Conservation (phyloP, 495 filamentous ascomycete genomes). For the Chaetomium tenue region DNA sequence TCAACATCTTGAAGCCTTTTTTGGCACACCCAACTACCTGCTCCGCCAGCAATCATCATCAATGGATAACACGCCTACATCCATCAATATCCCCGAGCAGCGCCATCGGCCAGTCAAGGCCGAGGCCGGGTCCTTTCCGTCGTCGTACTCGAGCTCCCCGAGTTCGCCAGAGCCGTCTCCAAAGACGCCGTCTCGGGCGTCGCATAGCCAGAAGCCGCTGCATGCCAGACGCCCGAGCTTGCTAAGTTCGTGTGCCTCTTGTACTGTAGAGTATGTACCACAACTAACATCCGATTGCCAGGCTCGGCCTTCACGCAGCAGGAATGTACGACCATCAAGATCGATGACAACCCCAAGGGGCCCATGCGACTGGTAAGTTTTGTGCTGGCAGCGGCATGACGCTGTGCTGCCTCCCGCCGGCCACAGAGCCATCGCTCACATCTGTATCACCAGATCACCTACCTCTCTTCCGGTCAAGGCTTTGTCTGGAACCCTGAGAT, state of each 20-base stretch:
- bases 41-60: not conserved
- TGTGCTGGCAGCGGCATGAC: not conserved
- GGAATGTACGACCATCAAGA: constrained; percentile 67
- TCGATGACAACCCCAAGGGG: constrained; percentile 61
- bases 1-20: not conserved
- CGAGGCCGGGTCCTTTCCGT: constrained; percentile 47
- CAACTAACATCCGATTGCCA: constrained; percentile 34
- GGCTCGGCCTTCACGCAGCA: constrained; percentile 62
- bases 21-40: not conserved
- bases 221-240: constrained; percentile 55
- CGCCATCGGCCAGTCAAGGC: constrained; percentile 41
- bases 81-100: constrained; percentile 52
- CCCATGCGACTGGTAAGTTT: constrained; percentile 59
- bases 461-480: constrained; percentile 65
- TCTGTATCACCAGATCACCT: constrained; percentile 56
- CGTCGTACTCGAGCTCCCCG: constrained; percentile 55
- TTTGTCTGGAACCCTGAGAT: constrained; percentile 71
- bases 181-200: constrained; percentile 34
- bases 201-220: constrained; percentile 41
- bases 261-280: not conserved
- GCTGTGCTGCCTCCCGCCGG: not conserved
- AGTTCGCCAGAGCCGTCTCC: constrained; percentile 41
- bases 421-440: constrained; percentile 18
- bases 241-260: constrained; percentile 41
- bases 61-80: constrained; percentile 48